Base-by-base conservation (phyloP, 2,329 filamentous ascomycete genomes). In the Claviceps arundinis region DNA sequence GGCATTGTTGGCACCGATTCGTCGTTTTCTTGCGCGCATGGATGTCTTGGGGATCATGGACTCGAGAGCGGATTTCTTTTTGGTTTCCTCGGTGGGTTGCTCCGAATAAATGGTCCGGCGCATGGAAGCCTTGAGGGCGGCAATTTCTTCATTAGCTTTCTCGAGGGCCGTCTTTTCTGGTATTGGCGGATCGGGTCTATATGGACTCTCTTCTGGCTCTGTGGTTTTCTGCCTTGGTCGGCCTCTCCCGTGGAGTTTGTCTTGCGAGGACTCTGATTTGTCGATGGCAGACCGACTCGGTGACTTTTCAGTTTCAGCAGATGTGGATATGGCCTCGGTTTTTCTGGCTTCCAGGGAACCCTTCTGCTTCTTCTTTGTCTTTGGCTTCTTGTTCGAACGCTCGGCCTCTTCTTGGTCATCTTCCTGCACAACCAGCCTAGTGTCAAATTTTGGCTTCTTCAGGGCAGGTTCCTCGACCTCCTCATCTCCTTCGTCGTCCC, bases 361-460 rank as follows among this genome's bases (percentile, higher is more conserved):
- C 44, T 61, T 63, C 47, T 61, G 62, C 43, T 60, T 59, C 24
- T 30, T 17, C 43, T 34, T 37, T 3, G 37, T 5, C 6, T 16
- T 59, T 60, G 40, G 58, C 56, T 17, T 67, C 62, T 11, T 62
- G 58, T 5, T 37, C 22, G 42, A 40, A 17, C 55, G 34, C 34
- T 58, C 60, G 34, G 57, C 56, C 17, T 67, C 64, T 13, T 62
- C 60, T 4, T 62, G 61, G 1, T 24, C 51, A 9, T 72, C 68
- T n/a, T 73, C 70, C 16, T 75, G 73, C 65, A 79, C 80, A 17
- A 88, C 82, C 48, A 91, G 78, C 57, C 86, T 80, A 1, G 84
- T 81, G 61, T 91, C 87, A 60, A 86, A 90, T 64, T 89, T 91
- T 24, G 80, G 73, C 65, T 88, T 90, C 65, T 90, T 90, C 24